phyloP scores from a whole-genome alignment of 2,329 filamentous ascomycete genomes.

The Colletotrichum liriopes region DNA sequence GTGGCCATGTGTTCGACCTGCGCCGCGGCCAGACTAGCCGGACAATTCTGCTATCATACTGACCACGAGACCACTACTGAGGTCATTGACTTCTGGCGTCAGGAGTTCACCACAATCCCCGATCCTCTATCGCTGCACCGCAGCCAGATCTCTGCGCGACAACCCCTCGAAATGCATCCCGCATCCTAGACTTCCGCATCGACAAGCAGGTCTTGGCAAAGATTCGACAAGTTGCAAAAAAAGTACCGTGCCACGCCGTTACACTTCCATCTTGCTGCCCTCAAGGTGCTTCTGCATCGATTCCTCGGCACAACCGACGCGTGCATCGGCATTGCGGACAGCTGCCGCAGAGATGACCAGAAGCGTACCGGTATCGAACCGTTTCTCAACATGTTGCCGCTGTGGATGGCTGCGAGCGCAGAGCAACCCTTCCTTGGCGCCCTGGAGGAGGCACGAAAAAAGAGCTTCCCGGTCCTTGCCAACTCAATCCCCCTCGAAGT shows the following conservation, averaged over 20 bases:
- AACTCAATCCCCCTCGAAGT: constrained; percentile 64
- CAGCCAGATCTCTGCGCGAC: constrained; percentile 10
- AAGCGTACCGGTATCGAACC: constrained; percentile 45
- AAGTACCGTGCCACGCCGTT: constrained; percentile 47
- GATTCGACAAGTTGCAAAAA: constrained; percentile 38
- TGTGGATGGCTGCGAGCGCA: constrained; percentile 51
- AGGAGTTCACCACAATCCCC: constrained; percentile 38
- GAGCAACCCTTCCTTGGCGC: constrained; percentile 47
- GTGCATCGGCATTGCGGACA: constrained; percentile 62
- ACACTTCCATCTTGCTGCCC: constrained; percentile 63
- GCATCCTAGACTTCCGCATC: constrained; percentile 22
- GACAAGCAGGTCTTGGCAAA: constrained; percentile 18
- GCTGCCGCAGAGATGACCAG: constrained; percentile 41
- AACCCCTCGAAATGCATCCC: constrained; percentile 10
- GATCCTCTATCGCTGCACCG: constrained; percentile 43
- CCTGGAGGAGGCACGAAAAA: constrained; percentile 45
- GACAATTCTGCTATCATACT: constrained; percentile 52
- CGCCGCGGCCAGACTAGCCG: constrained; percentile 1
- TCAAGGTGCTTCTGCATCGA: constrained; percentile 51
- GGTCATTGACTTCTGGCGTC: constrained; percentile 45
- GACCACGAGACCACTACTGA: constrained; percentile 52
- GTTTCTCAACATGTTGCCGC: constrained; percentile 61
- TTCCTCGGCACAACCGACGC: constrained; percentile 53
- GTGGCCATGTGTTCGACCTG: neutral
- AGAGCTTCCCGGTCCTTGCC: constrained; percentile 51